Conservation (phyloP, 2,329 filamentous ascomycete species). For the Escovopsis sp. region DNA sequence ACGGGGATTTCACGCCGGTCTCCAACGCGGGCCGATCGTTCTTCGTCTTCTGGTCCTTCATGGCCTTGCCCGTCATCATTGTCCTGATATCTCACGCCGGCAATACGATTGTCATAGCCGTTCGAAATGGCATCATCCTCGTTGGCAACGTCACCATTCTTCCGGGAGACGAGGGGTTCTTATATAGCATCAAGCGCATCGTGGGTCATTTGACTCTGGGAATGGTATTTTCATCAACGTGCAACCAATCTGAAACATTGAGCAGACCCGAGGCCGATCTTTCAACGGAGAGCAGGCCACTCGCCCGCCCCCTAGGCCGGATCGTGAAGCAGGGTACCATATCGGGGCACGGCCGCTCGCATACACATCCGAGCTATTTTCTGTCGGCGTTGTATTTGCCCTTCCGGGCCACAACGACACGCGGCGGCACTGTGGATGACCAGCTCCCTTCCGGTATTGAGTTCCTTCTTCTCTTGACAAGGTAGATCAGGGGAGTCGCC, state of each 20-base stretch:
- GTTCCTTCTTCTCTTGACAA: neutral
- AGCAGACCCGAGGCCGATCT: neutral
- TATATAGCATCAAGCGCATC: neutral
- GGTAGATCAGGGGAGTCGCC: neutral
- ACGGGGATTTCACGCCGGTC: slow-evolving; percentile 65
- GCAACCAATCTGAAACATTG: neutral
- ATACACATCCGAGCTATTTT: no score
- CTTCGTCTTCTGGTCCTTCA: slow-evolving; percentile 79
- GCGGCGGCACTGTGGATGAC: slow-evolving; percentile 37
- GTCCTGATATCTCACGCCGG: slow-evolving; percentile 76
- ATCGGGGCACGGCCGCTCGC: neutral
- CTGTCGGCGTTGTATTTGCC: neutral
- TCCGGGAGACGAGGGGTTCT: slow-evolving; percentile 25
- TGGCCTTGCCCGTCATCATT: slow-evolving; percentile 78
- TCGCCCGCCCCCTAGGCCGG: neutral
- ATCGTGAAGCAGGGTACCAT: neutral
- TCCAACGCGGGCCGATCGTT: slow-evolving; percentile 69
- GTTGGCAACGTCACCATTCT: slow-evolving; percentile 46
- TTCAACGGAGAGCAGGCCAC: no score
- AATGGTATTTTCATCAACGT: neutral
- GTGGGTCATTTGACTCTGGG: neutral
- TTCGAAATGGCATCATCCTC: slow-evolving; percentile 39
- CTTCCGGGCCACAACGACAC: neutral
- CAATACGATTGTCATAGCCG: slow-evolving; percentile 59
- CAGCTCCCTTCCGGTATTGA: slow-evolving; percentile 18